Evolutionary conservation across 2,329 filamentous ascomycete genomes (phyloP), one percentile per base, ranked within the genome.

Genomic region (Fusarium nelsonii): DNA sequence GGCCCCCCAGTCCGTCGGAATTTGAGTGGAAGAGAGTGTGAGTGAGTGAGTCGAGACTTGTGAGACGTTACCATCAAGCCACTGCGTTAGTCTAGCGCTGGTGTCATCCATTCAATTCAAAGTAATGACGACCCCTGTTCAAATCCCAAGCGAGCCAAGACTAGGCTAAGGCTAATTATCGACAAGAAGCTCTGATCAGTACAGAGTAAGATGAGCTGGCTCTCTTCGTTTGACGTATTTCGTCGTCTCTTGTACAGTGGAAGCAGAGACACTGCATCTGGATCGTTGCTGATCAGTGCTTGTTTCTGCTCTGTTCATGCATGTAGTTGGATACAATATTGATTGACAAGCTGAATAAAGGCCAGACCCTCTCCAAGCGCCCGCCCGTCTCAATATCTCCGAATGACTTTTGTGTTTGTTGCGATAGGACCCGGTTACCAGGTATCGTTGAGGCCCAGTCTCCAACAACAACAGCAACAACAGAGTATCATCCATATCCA

Each of bases 21-120:
- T 72, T 70, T 68, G 64, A 54, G 51, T 68, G 43, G 43, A 28
- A 45, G 43, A 45, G 26, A 18, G 34, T 46, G 16, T 48, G 55
- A 59, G 60, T 43, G 68, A 56, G 12, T 59, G 51, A 69, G 59
- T 52, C 57, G 43, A 39, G 69, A 51, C 45, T 55, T 66, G 70
- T 74, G 65, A 74, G 72, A 74, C 72, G 65, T 34, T 52, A 51
- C 48, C 8, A 59, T 43, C 70, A 64, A 74, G 67, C 67, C 72
- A 70, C 62, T 39, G 54, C 55, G 46, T 69, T 51, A 51, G 48
- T 51, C 23, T 74, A 70, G 73, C 73, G 68, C 51, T 63, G 48
- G 61, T 68, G 30, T 51, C 48, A 18, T 51, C 48, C 34, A 51
- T 51, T 51, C 48, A 40, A 18, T 32, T 32, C 48, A 46, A 59